Base-by-base conservation (phyloP, 805 yeast genomes). In the Saccharomyces kudriavzevii region DNA sequence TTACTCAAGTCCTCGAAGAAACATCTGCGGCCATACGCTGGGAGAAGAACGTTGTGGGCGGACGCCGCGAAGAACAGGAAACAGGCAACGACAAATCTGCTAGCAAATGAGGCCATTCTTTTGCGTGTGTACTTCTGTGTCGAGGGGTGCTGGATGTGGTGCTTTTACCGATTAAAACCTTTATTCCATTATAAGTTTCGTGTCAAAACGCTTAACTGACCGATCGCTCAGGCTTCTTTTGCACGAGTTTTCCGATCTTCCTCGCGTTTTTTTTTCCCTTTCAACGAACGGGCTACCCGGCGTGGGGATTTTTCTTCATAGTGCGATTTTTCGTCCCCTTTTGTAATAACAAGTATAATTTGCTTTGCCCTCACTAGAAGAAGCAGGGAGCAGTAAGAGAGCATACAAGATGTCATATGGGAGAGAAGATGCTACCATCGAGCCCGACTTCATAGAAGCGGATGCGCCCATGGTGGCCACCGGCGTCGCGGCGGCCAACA, bases 1-100 rank as follows among this genome's bases (percentile, higher is more conserved):
- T 78, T 78, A 68, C 84, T 87, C 74, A 94, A 77, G 54, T 78
- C 78, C 68, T 94, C 98, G 64, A 78, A 89, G 72, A 89, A 92
- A 73, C 99, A 92, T 65, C 85, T 85, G 67, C 85, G 85, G 27
- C 96, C 94, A 62, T 84, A 77, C 17, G 97, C 83, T 13, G 94
- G 89, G 53, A 91, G 74, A 58, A 88, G 75, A 35, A 89, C 92
- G 63, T 88, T 89, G 70, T 89, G 96, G 0, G 95, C 95, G 9
- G 52, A 40, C 27, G 59, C 59, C 17, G 51, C n/a, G 10, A 48
- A n/a, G n/a, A 55, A 52, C 5, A 58, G 46, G 22, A 48, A 49
- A 45, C 49, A 31, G 26, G 55, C 24, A 4, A 55, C n/a, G 5
- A 57, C 10, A 10, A 53, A 31, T 45, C 51, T 53, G 13, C 48